phyloP scores from a whole-genome alignment of 139 green algal genomes.

The Chlorella vulgaris region DNA sequence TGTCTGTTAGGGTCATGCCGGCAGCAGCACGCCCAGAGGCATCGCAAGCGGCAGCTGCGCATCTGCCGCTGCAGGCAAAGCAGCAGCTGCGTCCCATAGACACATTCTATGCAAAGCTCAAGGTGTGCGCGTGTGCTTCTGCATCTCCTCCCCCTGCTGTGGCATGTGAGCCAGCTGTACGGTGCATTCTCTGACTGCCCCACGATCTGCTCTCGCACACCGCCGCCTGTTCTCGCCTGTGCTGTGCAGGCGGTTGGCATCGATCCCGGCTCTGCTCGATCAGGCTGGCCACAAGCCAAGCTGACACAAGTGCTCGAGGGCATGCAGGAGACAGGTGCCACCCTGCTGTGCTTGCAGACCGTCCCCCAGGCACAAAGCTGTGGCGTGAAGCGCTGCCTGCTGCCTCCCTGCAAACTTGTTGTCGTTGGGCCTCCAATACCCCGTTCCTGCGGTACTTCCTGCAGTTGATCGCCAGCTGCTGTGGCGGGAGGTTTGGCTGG shows the following conservation, averaged over 20 bases:
- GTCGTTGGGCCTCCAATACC: background rate
- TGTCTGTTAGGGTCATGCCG: no score
- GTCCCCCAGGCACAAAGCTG: background rate
- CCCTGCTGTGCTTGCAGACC: no score
- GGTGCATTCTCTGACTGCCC: no score
- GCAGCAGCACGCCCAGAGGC: background rate
- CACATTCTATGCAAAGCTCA: slow-evolving; percentile 57
- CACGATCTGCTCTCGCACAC: no score
- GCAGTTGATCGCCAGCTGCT: slow-evolving; percentile 17
- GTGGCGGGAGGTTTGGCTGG: slow-evolving; percentile 64
- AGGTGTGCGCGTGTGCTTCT: background rate
- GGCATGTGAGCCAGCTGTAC: no score
- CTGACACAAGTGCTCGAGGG: slow-evolving; percentile 44
- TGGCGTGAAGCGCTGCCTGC: no score
- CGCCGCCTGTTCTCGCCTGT: no score
- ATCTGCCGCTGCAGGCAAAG: slow-evolving; percentile 28
- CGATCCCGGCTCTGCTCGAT: slow-evolving; percentile 13
- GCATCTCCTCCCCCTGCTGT: no score
- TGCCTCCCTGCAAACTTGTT: no score
- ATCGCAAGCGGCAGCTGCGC: slow-evolving; percentile 5
- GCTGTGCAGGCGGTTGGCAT: slow-evolving; percentile 37
- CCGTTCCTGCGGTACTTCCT: background rate
- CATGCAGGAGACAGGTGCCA: slow-evolving; percentile 29
- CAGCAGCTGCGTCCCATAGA: slow-evolving; percentile 40
- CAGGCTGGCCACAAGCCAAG: slow-evolving; percentile 52